Percentiles rank a stretch among this genome's conserved stretches.
These are phyloP conservation scores for Simplicillium sp. DNA, from an alignment of 2,329 filamentous ascomycete genomes.

Conservation along the genomic window DNA sequence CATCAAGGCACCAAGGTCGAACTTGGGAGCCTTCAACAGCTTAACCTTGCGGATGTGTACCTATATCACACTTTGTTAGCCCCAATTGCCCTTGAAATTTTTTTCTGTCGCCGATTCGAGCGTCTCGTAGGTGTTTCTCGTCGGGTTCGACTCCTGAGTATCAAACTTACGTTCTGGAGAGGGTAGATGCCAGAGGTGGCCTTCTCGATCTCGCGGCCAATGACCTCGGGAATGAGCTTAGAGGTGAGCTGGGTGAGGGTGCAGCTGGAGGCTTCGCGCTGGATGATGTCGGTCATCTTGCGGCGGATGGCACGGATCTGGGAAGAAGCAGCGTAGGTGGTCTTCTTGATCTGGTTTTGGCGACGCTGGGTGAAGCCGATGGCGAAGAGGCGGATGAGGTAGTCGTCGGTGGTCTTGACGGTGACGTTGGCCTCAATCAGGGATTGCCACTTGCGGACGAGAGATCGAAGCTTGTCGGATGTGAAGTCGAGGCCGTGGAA, in stretches of 20 bases:
- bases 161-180: slow-evolving; percentile 79
- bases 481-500: slow-evolving; percentile 99
- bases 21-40: slow-evolving; percentile 97
- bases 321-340: slow-evolving; percentile 92
- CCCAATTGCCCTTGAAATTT: not conserved
- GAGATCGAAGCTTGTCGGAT: slow-evolving; percentile 97
- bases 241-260: slow-evolving; percentile 92
- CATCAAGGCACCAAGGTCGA: slow-evolving; percentile 94
- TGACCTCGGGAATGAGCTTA: slow-evolving; percentile 99
- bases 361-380: slow-evolving; percentile 99
- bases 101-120: no score
- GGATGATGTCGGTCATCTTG: slow-evolving; percentile 99
- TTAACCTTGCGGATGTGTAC: slow-evolving; percentile 99
- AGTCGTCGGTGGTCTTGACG: slow-evolving; percentile 99
- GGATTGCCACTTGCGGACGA: slow-evolving; percentile 99
- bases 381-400: slow-evolving; percentile 97
- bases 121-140: no score
- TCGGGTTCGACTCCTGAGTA: no score
- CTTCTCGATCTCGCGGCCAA: slow-evolving; percentile 99
- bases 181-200: slow-evolving; percentile 98
- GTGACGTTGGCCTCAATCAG: slow-evolving; percentile 99
- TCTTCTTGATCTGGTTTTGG: slow-evolving; percentile 99
- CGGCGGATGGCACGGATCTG: slow-evolving; percentile 97
- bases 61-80: slow-evolving; percentile 38
- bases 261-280: slow-evolving; percentile 88